Conservation (phyloP, 495 filamentous ascomycete genomes). For the Niebla homalea region DNA sequence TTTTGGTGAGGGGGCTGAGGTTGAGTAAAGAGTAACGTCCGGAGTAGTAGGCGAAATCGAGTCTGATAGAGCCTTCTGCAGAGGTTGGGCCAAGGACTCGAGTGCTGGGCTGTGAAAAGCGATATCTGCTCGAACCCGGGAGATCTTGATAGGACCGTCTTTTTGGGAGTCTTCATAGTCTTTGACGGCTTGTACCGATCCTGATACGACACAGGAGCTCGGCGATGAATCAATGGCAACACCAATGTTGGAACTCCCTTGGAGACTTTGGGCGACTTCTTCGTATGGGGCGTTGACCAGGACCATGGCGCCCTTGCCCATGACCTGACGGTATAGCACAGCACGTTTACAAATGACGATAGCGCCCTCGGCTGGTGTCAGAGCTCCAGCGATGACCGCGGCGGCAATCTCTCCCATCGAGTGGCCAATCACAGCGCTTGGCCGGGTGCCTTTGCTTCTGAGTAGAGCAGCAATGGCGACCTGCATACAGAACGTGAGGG, state of each 20-base stretch:
- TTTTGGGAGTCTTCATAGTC: conserved; percentile 10
- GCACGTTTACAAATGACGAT: conserved; percentile 24
- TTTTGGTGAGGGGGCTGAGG: conserved; percentile 18
- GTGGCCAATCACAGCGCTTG: conserved; percentile 25
- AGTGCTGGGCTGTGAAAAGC: conserved; percentile 27
- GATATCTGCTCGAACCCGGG: conserved; percentile 22
- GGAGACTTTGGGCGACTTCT: conserved; percentile 20
- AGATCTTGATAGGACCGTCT: conserved; percentile 15
- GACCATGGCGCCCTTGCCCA: conserved; percentile 38
- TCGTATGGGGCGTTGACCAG: conserved; percentile 34
- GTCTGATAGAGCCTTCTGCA: conserved; percentile 14
- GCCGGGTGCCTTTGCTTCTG: conserved; percentile 13
- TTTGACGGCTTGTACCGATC: conserved; percentile 15
- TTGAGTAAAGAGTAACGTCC: conserved; percentile 26
- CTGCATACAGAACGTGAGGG: conserved; percentile 25
- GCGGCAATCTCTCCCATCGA: conserved; percentile 27
- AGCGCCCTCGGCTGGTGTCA: conserved; percentile 21
- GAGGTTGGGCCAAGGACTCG: conserved; percentile 15
- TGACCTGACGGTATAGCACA: conserved; percentile 24
- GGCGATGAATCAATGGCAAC: conserved; percentile 34
- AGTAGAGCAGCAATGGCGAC: conserved; percentile 21
- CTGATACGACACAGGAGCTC: conserved; percentile 27
- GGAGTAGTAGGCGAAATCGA: conserved; percentile 16
- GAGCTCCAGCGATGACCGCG: conserved; percentile 18
- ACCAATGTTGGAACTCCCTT: conserved; percentile 15